Evolutionary conservation across 2,329 filamentous ascomycete species (phyloP), one percentile per base, ranked within the genome.

Genomic region (Nigrospora osmanthi): DNA sequence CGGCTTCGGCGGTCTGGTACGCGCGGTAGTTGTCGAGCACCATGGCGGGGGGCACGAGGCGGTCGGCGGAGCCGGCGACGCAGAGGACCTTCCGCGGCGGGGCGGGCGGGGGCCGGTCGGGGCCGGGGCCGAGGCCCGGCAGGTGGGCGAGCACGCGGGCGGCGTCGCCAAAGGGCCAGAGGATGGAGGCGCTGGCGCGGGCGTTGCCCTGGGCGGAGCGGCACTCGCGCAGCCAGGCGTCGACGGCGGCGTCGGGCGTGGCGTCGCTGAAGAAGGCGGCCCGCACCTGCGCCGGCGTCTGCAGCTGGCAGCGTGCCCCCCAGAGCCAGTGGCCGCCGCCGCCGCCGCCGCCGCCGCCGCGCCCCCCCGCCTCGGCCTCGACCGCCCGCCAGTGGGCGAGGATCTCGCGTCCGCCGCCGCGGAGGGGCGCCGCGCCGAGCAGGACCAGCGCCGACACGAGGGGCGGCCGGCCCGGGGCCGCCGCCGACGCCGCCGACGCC

Each of bases 41-140:
- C 42, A 49, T 45, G 28, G 42, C 35, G 10, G 47, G 42, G 6
- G 42, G 31, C 12, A 49, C 42, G 13, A 49, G 40, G 35, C 11
- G 40, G 19, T 49, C 47, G 28, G 14, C 38, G 1, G 35, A 15
- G 10, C 38, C 47, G 11, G 45, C 45, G 7, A 49, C 15, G 15
- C 45, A 49, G 3, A 49, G 16, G 6, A 49, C 45, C 15, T 45
- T 45, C n/a, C n/a, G n/a, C n/a, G n/a, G n/a, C n/a, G n/a, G n/a
- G n/a, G n/a, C n/a, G n/a, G n/a, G n/a, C n/a, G n/a, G n/a, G n/a
- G n/a, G n/a, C n/a, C n/a, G n/a, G n/a, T n/a, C n/a, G n/a, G n/a
- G n/a, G n/a, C n/a, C n/a, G n/a, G n/a, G 15, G 2, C 42, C 45
- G 28, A 49, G 23, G 12, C 45, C 47, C 1, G 19, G 39, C 31